Evolutionary conservation across 2,329 filamentous ascomycete genomes (phyloP).

Genomic region (Ophiognomonia clavigignenti-juglandacearum): DNA sequence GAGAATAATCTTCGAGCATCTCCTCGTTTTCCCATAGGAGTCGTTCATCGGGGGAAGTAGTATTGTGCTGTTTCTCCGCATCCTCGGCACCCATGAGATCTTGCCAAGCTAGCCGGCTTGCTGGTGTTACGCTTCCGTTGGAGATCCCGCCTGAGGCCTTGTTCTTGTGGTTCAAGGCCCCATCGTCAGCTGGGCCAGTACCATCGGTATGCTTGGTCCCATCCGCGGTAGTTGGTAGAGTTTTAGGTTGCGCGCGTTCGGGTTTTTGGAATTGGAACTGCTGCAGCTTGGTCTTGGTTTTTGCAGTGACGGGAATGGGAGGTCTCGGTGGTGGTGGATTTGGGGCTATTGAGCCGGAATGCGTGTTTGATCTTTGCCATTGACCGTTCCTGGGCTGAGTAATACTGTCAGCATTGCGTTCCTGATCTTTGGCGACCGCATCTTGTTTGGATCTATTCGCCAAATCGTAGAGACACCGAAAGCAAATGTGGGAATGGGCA

Average conservation of each 20-base stretch:
- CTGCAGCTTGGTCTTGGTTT: conserved; percentile 57
- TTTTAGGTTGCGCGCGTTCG: conserved; percentile 11
- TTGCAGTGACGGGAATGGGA: conserved; percentile 48
- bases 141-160: not conserved
- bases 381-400: conserved; percentile 32
- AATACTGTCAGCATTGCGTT: not conserved
- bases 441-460: too few species aligned
- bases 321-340: conserved; percentile 23
- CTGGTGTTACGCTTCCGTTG: conserved; percentile 35
- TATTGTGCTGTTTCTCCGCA: conserved; percentile 37
- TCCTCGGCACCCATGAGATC: conserved; percentile 49
- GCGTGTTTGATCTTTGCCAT: conserved; percentile 52
- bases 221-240: not conserved
- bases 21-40: conserved; percentile 52
- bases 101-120: conserved; percentile 50
- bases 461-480: too few species aligned
- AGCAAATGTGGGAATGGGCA: too few species aligned
- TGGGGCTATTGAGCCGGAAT: conserved; percentile 33
- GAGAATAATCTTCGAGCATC: conserved; percentile 38
- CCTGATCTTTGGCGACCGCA: too few species aligned
- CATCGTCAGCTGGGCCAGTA: not conserved
- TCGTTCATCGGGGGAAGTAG: conserved; percentile 55
- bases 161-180: conserved; percentile 20
- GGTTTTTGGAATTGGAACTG: conserved; percentile 49
- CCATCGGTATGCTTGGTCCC: not conserved